These are phyloP conservation scores for Cercospora canescens DNA, from an alignment of 2,329 filamentous ascomycete species.

Conservation along the genomic window DNA sequence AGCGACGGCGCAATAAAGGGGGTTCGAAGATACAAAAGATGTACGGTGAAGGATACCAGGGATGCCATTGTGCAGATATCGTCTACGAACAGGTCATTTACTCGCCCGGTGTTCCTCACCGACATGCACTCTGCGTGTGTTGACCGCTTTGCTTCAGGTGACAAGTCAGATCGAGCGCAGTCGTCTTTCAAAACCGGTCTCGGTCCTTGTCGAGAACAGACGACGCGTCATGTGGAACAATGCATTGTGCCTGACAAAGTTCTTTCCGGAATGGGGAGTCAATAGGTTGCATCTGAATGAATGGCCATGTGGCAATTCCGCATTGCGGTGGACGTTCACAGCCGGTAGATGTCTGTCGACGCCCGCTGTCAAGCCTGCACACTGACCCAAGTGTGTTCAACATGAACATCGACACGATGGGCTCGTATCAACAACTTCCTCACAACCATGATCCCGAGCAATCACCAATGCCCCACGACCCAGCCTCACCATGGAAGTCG, in stretches of 20 bases:
- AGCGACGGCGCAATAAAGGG: conserved; percentile 20
- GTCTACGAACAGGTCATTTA: not conserved
- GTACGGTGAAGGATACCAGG: conserved; percentile 1
- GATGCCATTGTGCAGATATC: conserved; percentile 6
- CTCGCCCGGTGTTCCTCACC: not conserved
- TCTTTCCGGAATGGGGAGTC: not conserved
- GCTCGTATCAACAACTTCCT: not conserved
- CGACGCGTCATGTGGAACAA: not conserved
- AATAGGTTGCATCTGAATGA: not conserved
- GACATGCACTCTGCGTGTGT: not conserved
- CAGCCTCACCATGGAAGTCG: not conserved
- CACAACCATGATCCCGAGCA: conserved; percentile 2
- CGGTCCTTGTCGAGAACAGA: not conserved
- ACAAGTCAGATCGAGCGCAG: not conserved
- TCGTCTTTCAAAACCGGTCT: not conserved
- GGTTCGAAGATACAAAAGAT: not conserved
- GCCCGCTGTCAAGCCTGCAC: not conserved
- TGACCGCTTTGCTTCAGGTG: not conserved
- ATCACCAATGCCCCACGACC: not conserved
- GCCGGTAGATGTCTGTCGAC: not conserved
- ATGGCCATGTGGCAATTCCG: not conserved
- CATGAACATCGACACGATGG: not conserved
- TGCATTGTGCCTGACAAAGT: not conserved
- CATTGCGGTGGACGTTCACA: not conserved
- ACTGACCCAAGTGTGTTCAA: not conserved